Base-by-base conservation (phyloP, 345 rosid genomes). In the Hypericum androsaemum region DNA sequence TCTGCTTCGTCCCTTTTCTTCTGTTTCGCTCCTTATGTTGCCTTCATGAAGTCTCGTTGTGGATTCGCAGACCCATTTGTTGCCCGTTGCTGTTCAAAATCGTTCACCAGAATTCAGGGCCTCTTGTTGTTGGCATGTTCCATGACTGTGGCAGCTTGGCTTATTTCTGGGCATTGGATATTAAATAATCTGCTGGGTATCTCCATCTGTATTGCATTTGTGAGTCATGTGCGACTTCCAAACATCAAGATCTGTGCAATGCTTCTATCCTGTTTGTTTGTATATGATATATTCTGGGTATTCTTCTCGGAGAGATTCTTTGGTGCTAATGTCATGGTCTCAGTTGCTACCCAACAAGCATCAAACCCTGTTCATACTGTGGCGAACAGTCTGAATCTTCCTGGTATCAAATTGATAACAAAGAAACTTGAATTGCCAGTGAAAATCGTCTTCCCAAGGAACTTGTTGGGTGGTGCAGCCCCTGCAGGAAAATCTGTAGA, bases 251-350 rank as follows among this genome's bases (percentile, higher is more conserved):
- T 88, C 63, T 92, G 96, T 38, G 85, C 96, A 5, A 80, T 85
- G 76, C 95, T 92, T 12, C 84, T 92, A 3, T 76, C 66, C 37
- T 88, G 96, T 59, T 72, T 92, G 69, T 92, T 92, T 50, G 83
- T 88, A 13, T 88, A 92, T 54, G 98, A 92, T 72, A 88, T 92
- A 49, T 92, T 92, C 71, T 92, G 98, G 98, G 98, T 92, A 58
- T 92, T 92, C 81, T 92, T 80, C 78, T 88, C 98, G 12, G 96
- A 92, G 77, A 88, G 88, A 64, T 80, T 85, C 73, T 92, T 92
- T 69, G 98, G 98, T 64, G 95, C 90, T 60, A 92, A 88, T 47
- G 98, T 92, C 59, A 92, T 92, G 98, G 96, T 92, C n/a, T 76
- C 96, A 0, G 98, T 92, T 48, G 98, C 96, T 51, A 92, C 95